Percentiles rank a stretch among this genome's conserved stretches.
These are phyloP conservation scores for Hibiscus mutabilis DNA, from an alignment of 345 rosid genomes.

Conservation along the genomic window DNA sequence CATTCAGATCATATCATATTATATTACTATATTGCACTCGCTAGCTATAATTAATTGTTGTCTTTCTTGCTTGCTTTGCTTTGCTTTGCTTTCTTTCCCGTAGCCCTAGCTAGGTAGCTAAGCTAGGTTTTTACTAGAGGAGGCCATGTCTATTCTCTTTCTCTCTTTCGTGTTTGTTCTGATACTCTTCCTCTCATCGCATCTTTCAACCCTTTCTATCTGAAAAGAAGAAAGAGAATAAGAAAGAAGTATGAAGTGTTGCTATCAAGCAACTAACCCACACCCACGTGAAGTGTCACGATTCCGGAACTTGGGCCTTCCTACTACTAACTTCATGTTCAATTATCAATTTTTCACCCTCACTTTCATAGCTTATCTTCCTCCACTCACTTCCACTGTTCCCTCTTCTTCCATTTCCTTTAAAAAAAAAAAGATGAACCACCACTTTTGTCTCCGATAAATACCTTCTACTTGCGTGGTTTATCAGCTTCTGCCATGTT, in stretches of 20 bases:
- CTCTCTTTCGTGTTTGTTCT: background rate
- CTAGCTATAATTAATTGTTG: conserved; percentile 6
- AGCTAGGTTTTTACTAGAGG: conserved; percentile 27
- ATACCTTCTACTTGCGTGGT: conserved; percentile 5
- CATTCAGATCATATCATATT: background rate
- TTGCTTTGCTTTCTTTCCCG: background rate
- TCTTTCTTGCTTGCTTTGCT: background rate
- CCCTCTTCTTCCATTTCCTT: background rate
- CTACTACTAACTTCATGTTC: background rate
- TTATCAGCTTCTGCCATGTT: conserved; percentile 8
- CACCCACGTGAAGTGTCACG: background rate
- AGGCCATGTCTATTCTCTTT: conserved; percentile 16
- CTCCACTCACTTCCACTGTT: conserved; percentile 12
- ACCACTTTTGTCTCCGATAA: conserved; percentile 8
- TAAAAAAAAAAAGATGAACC: background rate
- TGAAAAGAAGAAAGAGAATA: background rate
- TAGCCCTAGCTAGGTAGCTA: conserved; percentile 14
- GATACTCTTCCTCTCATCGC: background rate
- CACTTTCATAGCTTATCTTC: conserved; percentile 16
- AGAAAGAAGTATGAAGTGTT: background rate
- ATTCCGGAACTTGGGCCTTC: background rate
- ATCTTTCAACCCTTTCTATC: background rate
- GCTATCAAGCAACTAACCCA: background rate
- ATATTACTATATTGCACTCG: no score
- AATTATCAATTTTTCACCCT: background rate